Evolutionary conservation across 2,329 filamentous ascomycete species (phyloP).

Genomic region (Fusarium sp.): DNA sequence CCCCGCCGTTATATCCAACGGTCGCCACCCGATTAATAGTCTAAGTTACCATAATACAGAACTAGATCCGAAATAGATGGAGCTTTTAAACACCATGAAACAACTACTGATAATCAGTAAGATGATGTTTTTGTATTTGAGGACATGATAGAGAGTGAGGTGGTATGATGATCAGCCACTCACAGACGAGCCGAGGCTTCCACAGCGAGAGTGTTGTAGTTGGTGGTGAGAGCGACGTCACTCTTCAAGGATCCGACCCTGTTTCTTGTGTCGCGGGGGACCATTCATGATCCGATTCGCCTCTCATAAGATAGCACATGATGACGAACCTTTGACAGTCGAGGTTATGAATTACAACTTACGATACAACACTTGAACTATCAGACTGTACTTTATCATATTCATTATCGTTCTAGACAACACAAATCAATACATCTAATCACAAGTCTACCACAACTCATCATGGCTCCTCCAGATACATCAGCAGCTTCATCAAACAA

Average conservation of each 20-base stretch:
- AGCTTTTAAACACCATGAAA: background rate
- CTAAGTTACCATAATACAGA: background rate
- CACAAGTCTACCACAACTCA: background rate
- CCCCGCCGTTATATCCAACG: constrained; percentile 8
- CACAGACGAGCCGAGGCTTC: constrained; percentile 12
- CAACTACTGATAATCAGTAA: background rate
- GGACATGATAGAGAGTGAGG: background rate
- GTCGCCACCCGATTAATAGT: constrained; percentile 1
- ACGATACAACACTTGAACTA: background rate
- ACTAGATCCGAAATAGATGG: background rate
- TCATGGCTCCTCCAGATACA: constrained; percentile 18
- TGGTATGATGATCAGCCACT: background rate
- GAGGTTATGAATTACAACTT: constrained; percentile 7
- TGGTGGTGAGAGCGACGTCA: constrained; percentile 42
- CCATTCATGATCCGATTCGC: constrained; percentile 37
- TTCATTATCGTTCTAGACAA: constrained; percentile 2
- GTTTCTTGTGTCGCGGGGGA: constrained; percentile 42
- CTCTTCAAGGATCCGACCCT: constrained; percentile 41
- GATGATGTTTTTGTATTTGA: no score
- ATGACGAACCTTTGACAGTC: constrained; percentile 39
- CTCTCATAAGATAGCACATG: constrained; percentile 37
- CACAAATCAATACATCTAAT: background rate
- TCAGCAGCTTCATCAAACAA: constrained; percentile 20
- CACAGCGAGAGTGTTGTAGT: background rate
- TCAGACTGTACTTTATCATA: background rate